Evolutionary conservation across 345 rosid species (phyloP).

Genomic region (Corchorus olitorius): DNA sequence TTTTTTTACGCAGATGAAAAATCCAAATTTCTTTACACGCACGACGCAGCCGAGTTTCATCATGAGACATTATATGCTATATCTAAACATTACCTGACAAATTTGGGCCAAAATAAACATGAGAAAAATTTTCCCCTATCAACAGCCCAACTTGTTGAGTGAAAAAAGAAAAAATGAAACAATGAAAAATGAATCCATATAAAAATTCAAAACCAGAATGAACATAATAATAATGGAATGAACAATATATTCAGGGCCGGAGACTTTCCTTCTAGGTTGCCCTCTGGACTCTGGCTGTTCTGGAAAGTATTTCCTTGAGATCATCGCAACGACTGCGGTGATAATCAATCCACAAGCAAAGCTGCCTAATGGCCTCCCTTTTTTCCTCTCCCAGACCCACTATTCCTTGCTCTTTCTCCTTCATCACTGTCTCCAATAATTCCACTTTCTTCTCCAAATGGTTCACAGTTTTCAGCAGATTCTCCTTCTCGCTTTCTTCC

Average conservation of each 20-base stretch:
- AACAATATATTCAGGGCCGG: neutral
- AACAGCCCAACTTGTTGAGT: conserved; percentile 8
- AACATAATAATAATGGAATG: conserved; percentile 6
- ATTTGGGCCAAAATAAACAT: too few species aligned
- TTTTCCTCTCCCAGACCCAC: conserved; percentile 59
- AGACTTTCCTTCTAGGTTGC: conserved; percentile 27
- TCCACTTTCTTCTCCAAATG: conserved; percentile 42
- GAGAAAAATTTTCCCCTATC: neutral
- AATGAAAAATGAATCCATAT: conserved; percentile 23
- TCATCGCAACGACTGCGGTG: conserved; percentile 61
- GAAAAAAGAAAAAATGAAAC: conserved; percentile 1
- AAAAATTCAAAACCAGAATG: conserved; percentile 11
- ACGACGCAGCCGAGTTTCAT: neutral
- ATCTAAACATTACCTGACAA: neutral
- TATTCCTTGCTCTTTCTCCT: conserved; percentile 50
- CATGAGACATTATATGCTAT: neutral
- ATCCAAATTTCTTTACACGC: neutral
- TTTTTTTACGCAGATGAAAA: neutral
- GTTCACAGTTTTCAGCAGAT: conserved; percentile 32
- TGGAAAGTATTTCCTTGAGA: conserved; percentile 51
- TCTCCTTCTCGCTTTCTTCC: conserved; percentile 58
- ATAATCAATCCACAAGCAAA: conserved; percentile 78
- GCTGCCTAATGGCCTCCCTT: conserved; percentile 95
- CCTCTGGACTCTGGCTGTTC: conserved; percentile 35
- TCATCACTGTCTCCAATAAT: conserved; percentile 42